Base-by-base conservation (phyloP, 164 flowering plant species). In the Magnolia changhungtana region DNA sequence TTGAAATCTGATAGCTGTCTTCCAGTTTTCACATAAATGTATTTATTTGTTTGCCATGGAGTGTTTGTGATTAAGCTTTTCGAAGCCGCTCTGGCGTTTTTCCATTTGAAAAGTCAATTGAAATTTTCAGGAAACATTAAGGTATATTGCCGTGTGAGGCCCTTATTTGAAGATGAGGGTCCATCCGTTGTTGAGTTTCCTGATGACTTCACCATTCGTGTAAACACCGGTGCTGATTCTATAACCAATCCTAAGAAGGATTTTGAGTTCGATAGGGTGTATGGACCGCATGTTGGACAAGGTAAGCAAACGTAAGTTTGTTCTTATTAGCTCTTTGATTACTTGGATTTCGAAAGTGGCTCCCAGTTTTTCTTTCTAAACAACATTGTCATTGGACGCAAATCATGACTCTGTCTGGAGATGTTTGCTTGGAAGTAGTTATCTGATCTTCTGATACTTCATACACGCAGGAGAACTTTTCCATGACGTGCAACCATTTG, bases 211-310 rank as follows among this genome's bases (percentile, higher is more conserved):
- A 92, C 95, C 7, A 84, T 94, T 52, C 95, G 98, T 21, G 77
- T 96, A 23, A 88, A 81, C 72, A 90, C 92, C 78, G 90, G 88
- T 81, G 96, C 88, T 86, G 92, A 90, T 78, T 71, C 85, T 70
- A 75, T 86, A 27, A 79, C 92, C 61, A 93, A 90, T 82, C 88
- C 91, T 16, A 96, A 92, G 83, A 96, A 89, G 82, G 98, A 94
- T 85, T 96, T 87, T 88, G 98, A 96, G 84, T 88, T 94, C 85
- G 98, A 96, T 78, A 88, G 92, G 83, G 99, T 96, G 64, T 96
- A 94, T 88, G 98, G 98, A 72, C 99, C 98, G 80, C 99, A 96
- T 86, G 90, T 96, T 86, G 95, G 97, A 75, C 99, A 96, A 90
- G 95, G 99, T 93, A 78, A 80, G 85, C 19, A 63, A 74, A 58